Evolutionary conservation across 768 basidiomycete genomes (phyloP).

Genomic region (Dendrothele bispora): DNA sequence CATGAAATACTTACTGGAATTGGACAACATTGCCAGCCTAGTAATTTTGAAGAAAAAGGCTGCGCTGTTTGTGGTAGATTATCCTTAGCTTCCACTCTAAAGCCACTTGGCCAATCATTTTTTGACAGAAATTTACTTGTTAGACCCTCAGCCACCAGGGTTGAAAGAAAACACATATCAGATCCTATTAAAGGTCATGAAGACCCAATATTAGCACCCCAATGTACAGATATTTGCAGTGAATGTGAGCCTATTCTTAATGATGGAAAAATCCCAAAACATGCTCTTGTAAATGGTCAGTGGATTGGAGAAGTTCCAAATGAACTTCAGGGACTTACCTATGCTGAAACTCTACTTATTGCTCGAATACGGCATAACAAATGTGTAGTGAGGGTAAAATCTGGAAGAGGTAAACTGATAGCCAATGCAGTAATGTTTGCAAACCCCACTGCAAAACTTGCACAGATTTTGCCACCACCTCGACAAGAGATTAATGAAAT

Average conservation of each 20-base stretch:
- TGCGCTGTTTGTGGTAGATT: too few species aligned
- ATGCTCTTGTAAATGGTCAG: conserved; percentile 5
- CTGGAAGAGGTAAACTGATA: background rate
- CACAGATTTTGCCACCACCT: conserved; percentile 29
- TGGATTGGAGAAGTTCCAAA: conserved; percentile 13
- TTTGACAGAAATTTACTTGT: too few species aligned
- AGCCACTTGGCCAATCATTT: too few species aligned
- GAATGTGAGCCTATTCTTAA: background rate
- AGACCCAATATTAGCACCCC: background rate
- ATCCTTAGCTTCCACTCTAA: too few species aligned
- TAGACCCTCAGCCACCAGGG: too few species aligned
- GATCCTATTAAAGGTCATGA: background rate
- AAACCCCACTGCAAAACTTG: conserved; percentile 21
- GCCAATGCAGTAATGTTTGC: background rate
- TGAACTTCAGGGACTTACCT: background rate
- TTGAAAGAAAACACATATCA: too few species aligned
- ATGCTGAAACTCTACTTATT: background rate
- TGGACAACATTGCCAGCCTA: too few species aligned
- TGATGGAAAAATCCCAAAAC: conserved; percentile 4
- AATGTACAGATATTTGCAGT: background rate
- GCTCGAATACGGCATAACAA: background rate
- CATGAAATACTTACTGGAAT: too few species aligned
- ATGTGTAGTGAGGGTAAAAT: background rate
- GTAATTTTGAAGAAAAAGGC: too few species aligned
- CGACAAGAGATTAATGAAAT: conserved; percentile 30